Percentiles rank a stretch among this genome's conserved stretches.
Evolutionary conservation across 2,329 filamentous ascomycete genomes (phyloP).

Genomic region (Fusarium albidum): DNA sequence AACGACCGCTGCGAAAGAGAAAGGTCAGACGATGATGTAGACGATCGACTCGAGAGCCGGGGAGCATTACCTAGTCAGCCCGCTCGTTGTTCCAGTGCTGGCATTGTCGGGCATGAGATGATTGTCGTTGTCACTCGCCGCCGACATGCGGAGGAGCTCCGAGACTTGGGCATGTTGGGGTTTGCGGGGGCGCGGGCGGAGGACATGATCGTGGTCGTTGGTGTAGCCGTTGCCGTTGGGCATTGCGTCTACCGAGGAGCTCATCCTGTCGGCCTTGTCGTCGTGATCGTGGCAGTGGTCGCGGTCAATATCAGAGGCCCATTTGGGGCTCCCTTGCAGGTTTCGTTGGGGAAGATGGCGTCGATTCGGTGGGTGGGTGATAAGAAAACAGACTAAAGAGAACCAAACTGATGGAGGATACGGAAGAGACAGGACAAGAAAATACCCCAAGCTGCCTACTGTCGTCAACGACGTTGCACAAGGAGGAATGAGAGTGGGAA

Average conservation of each 20-base stretch:
- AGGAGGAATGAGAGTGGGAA: conserved; percentile 1
- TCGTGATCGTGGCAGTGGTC: neutral
- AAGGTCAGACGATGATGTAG: conserved; percentile 7
- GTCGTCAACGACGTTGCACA: conserved; percentile 16
- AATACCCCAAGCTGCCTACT: neutral
- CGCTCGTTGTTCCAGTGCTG: conserved; percentile 45
- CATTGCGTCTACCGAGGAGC: conserved; percentile 41
- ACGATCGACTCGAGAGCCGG: neutral
- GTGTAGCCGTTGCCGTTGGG: conserved; percentile 40
- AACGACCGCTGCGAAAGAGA: conserved; percentile 70
- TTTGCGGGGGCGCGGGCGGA: conserved; percentile 60
- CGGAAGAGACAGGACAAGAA: conserved; percentile 2
- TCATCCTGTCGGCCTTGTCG: conserved; percentile 31
- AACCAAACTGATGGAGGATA: conserved; percentile 16
- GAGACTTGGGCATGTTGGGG: conserved; percentile 58
- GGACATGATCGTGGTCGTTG: conserved; percentile 49
- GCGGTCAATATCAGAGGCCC: conserved; percentile 17
- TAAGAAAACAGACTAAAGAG: conserved; percentile 1
- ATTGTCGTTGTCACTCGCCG: conserved; percentile 45
- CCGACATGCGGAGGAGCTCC: conserved; percentile 50
- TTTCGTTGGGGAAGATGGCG: conserved; percentile 4
- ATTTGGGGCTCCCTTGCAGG: conserved; percentile 5
- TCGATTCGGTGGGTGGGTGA: neutral
- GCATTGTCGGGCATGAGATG: conserved; percentile 46
- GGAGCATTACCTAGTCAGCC: conserved; percentile 54